Evolutionary conservation across 192 early-diverging fungal genomes (phyloP).

Genomic region (Rhizophagus prolifer): DNA sequence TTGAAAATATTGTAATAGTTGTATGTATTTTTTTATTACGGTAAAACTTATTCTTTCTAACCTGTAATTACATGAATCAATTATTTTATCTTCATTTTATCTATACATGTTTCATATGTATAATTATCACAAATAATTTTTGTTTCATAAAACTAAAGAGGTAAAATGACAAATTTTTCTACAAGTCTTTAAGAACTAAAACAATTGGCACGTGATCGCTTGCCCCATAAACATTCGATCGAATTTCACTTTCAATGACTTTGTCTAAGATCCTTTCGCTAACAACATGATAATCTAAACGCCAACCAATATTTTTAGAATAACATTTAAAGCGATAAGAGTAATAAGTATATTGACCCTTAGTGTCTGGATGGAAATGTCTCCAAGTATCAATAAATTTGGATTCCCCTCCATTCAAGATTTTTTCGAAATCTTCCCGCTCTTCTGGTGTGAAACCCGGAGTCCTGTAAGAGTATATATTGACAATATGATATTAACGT

Average conservation of each 20-base stretch:
- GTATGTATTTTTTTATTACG: too few species aligned
- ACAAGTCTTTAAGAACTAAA: slow-evolving; percentile 50
- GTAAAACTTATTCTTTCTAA: too few species aligned
- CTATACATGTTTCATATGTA: too few species aligned
- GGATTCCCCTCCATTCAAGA: slow-evolving; percentile 51
- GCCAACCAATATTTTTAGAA: slow-evolving; percentile 75
- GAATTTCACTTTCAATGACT: slow-evolving; percentile 62
- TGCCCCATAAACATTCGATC: slow-evolving; percentile 76
- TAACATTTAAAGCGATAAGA: slow-evolving; percentile 73
- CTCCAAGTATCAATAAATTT: slow-evolving; percentile 74
- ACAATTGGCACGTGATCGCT: slow-evolving; percentile 87
- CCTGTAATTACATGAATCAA: too few species aligned
- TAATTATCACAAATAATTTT: too few species aligned
- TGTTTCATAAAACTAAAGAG: neutral
- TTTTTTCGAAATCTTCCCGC: slow-evolving; percentile 64
- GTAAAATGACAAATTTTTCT: neutral
- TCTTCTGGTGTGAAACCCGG: slow-evolving; percentile 85
- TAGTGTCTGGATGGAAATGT: slow-evolving; percentile 64
- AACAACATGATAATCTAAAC: slow-evolving; percentile 85
- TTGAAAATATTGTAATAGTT: too few species aligned
- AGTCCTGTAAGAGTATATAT: slow-evolving; percentile 41
- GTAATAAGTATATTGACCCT: slow-evolving; percentile 74
- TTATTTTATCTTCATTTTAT: too few species aligned
- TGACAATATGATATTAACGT: neutral
- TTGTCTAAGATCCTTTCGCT: slow-evolving; percentile 52